Evolutionary conservation across 345 rosid genomes (phyloP), one percentile per base, ranked within the genome.

Genomic region (Arabis alpina): DNA sequence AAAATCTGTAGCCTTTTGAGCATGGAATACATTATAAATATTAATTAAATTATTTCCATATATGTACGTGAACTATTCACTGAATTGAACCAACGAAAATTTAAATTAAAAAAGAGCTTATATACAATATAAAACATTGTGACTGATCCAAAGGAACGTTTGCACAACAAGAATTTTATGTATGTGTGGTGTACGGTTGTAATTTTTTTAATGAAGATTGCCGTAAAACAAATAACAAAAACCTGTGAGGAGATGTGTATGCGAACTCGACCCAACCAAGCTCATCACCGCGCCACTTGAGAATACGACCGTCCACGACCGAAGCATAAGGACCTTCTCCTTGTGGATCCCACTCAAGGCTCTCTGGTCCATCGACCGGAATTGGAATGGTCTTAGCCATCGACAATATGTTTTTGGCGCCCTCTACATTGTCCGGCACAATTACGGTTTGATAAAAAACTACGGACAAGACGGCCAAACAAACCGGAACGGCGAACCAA

Each of bases 261-360:
- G 96, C 88, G 45, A 89, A 87, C 14, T 85, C 84, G 11, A 74
- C 73, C 95, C 91, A 88, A 5, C 88, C 83, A 9, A 62, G 73
- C 11, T 23, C 73, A 44, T 52, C 68, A 2, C 77, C 76, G 12
- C 49, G 68, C 80, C 80, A 77, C 64, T 77, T 77, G 47, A 77
- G 73, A 16, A 77, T 24, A 59, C 80, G 73, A 3, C 80, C 80
- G 43, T 71, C 76, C 3, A 66, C 68, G 25, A 60, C 69, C 0
- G 64, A 24, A 44, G 63, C 68, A 54, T 77, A 77, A 27, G 80
- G 80, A 41, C 80, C 80, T 64, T 44, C 76, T 5, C 80, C 80
- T 27, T 27, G 49, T 7, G 57, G 76, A 13, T 77, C 80, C 47
- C 54, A 77, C 30, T 52, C 76, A 11, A 77, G 11, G 16, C 80